Conservation (phyloP, 2,329 filamentous ascomycete species). For the Annulohypoxylon truncatum region DNA sequence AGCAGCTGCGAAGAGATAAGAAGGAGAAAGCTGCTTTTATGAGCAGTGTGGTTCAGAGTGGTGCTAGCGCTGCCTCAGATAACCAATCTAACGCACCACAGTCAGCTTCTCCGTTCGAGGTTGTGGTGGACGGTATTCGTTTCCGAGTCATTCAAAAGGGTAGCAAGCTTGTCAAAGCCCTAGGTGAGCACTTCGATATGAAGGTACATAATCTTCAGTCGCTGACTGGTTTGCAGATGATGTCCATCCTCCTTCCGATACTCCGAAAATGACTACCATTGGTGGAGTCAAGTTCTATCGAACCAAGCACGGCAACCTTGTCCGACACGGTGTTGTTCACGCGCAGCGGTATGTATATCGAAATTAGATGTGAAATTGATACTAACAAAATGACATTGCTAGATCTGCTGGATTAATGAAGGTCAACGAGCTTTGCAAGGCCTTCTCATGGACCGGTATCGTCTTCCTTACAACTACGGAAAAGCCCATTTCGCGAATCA, state of each 20-base stretch:
- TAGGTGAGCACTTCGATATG: conserved; percentile 66
- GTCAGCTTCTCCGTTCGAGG: conserved; percentile 64
- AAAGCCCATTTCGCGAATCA: conserved; percentile 51
- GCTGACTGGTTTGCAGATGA: conserved; percentile 59
- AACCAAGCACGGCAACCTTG: conserved; percentile 88
- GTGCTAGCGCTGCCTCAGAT: conserved; percentile 37
- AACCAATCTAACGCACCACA: conserved; percentile 48
- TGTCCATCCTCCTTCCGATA: conserved; percentile 70
- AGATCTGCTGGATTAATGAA: conserved; percentile 72
- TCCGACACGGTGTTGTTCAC: conserved; percentile 79
- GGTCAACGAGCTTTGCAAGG: conserved; percentile 78
- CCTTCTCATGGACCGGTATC: conserved; percentile 76
- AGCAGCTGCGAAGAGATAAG: conserved; percentile 63
- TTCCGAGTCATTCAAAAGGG: conserved; percentile 81
- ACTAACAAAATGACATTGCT: conserved; percentile 47
- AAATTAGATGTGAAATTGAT: conserved; percentile 9
- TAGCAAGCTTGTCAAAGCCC: conserved; percentile 81
- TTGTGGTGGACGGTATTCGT: conserved; percentile 76
- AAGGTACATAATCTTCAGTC: conserved; percentile 32
- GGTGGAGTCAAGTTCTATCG: conserved; percentile 85
- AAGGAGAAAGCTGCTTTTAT: conserved; percentile 69
- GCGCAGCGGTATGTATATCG: conserved; percentile 75
- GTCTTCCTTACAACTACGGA: conserved; percentile 54
- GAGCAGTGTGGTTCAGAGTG: conserved; percentile 57
- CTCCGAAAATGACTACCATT: conserved; percentile 78